Evolutionary conservation across 805 yeast species (phyloP).

Genomic region (Saccharomyces cerevisiae): DNA sequence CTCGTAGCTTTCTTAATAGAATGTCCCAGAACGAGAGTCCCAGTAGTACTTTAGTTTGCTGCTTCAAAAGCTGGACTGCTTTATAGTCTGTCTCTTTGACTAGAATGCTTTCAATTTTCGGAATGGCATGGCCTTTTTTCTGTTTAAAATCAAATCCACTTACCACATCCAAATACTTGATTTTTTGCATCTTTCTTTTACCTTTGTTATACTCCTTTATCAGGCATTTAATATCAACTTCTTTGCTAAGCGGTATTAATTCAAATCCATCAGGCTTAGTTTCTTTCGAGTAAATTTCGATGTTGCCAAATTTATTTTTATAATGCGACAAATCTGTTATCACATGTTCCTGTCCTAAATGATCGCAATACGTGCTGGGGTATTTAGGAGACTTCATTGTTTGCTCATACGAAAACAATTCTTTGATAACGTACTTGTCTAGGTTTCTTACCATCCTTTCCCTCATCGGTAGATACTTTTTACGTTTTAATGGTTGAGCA

Average conservation of each 20-base stretch:
- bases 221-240: constrained; percentile 2
- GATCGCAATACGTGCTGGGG: constrained; percentile 4
- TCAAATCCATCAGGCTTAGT: constrained; percentile 18
- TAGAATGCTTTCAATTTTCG: constrained; percentile 14
- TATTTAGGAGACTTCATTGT: constrained; percentile 15
- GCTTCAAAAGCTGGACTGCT: constrained; percentile 2
- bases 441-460: constrained; percentile 2
- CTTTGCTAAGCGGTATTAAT: constrained; percentile 1
- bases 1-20: constrained; percentile 5
- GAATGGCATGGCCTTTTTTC: constrained; percentile 21
- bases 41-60: constrained; percentile 2
- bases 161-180: constrained; percentile 19
- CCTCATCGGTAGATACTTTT: constrained; percentile 5
- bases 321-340: constrained; percentile 13
- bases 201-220: constrained; percentile 9
- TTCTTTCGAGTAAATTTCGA: constrained; percentile 15
- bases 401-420: constrained; percentile 19
- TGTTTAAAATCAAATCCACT: constrained; percentile 24
- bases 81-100: constrained; percentile 9
- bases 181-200: background rate
- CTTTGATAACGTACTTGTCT: constrained; percentile 10
- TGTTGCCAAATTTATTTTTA: constrained; percentile 16
- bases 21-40: constrained; percentile 13
- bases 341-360: constrained; percentile 1
- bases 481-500: constrained; percentile 9